Base-by-base conservation (phyloP, 2,329 filamentous ascomycete genomes). In the Aureobasidium sp. region DNA sequence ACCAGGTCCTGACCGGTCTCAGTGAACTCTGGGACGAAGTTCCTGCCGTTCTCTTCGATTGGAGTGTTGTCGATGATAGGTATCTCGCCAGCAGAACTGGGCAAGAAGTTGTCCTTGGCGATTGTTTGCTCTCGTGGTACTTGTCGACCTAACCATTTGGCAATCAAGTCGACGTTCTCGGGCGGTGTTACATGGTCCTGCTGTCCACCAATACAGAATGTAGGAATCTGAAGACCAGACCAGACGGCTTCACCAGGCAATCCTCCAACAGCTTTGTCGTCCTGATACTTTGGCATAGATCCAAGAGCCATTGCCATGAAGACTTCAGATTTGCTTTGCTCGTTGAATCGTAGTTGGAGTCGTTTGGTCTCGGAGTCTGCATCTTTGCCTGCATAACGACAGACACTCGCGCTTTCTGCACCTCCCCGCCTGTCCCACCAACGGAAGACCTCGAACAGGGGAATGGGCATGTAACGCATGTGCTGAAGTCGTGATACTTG, bases 271-370 rank as follows among this genome's bases (percentile, higher is more conserved):
- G 83, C 73, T 27, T 78, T 71, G 1, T 80, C 82, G 8, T 78
- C 69, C 3, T 78, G 71, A 61, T 86, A 87, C 0, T 71, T 74
- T 0, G 89, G 87, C 25, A 94, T 77, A 54, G 80, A 79, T 0
- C 91, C 90, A 71, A 80, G 84, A 0, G 86, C 85, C 84, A 95
- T 91, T 40, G 90, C 84, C 65, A 88, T 84, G 81, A 89, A 96
- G 0, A 94, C 89, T 0, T 87, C 80, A 0, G 91, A 94, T 65
- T 81, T 84, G 64, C 90, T 96, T 70, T 96, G 90, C 62, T 82
- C 80, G 70, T 97, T 97, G 74, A 86, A 93, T 3, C 81, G 81
- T 60, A 87, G 73, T 70, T 93, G 89, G 37, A 90, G 77, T 60
- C 79, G 78, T 67, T 84, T 85, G 1, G 86, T 81, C 66, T 89